Percentiles rank a stretch among this genome's conserved stretches.
phyloP scores from a whole-genome alignment of 2,329 filamentous ascomycete genomes.

The Hypoxylon sp. region DNA sequence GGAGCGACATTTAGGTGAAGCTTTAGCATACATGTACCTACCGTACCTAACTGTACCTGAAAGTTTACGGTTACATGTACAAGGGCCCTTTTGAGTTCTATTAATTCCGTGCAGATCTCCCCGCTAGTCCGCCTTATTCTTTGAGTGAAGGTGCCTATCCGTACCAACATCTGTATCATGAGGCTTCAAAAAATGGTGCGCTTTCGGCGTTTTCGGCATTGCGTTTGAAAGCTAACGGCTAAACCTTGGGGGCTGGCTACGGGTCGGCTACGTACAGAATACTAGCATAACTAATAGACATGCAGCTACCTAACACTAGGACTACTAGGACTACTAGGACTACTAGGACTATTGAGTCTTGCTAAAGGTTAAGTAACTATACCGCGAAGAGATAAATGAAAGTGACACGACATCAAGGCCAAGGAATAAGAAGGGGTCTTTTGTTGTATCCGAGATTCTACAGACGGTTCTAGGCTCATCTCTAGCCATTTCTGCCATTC shows the following conservation, averaged over 20 bases:
- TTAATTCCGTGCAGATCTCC: slow-evolving; percentile 39
- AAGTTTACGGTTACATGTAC: slow-evolving; percentile 29
- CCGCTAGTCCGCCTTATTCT: slow-evolving; percentile 36
- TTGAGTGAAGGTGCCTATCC: slow-evolving; percentile 1
- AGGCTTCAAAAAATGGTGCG: neutral
- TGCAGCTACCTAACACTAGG: neutral
- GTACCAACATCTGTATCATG: neutral
- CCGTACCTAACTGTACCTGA: slow-evolving; percentile 33
- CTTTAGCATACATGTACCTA: slow-evolving; percentile 2
- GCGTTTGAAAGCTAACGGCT: slow-evolving; percentile 5
- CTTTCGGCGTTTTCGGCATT: slow-evolving; percentile 38
- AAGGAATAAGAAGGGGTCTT: slow-evolving; percentile 21
- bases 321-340: neutral
- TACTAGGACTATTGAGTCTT: neutral
- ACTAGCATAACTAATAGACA: neutral
- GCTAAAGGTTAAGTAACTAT: slow-evolving; percentile 23
- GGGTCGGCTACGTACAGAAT: neutral
- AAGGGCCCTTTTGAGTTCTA: slow-evolving; percentile 30
- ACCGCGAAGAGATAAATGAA: slow-evolving; percentile 33
- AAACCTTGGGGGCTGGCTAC: neutral
- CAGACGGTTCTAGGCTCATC: slow-evolving; percentile 37
- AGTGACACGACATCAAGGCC: slow-evolving; percentile 40
- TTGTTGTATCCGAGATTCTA: slow-evolving; percentile 35
- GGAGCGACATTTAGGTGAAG: neutral
- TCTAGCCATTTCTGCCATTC: slow-evolving; percentile 11